Evolutionary conservation across 2,329 filamentous ascomycete genomes (phyloP).

Genomic region (Aspergillus pseudoterreus): DNA sequence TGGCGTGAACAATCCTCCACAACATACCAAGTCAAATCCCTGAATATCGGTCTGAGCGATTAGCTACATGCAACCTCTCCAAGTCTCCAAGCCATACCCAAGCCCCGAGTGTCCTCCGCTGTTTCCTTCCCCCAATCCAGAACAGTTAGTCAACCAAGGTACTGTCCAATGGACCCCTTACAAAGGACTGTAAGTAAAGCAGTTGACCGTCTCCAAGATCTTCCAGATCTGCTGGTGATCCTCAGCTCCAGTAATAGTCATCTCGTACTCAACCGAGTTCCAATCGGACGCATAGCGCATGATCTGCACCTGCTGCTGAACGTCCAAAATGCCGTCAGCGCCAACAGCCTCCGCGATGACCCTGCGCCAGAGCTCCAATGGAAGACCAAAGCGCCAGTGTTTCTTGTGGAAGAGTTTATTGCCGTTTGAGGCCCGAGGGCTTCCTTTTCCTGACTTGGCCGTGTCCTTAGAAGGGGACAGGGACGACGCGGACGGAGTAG

Average conservation of each 20-base stretch:
- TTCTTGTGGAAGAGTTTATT: conserved; percentile 8
- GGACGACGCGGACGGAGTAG: not conserved
- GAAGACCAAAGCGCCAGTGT: conserved; percentile 23
- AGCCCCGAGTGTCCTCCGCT: too few species aligned
- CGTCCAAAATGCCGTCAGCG: conserved; percentile 22
- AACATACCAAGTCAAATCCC: too few species aligned
- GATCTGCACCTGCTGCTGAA: conserved; percentile 26
- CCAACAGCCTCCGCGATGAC: conserved; percentile 28
- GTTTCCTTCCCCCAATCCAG: too few species aligned
- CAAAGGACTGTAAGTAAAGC: conserved; percentile 26
- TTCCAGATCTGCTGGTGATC: conserved; percentile 34
- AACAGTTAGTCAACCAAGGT: too few species aligned
- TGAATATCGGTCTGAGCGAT: too few species aligned
- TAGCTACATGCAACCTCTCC: too few species aligned
- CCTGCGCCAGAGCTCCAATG: conserved; percentile 24
- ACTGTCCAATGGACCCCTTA: not conserved
- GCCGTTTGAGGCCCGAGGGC: not conserved
- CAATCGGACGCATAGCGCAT: conserved; percentile 32
- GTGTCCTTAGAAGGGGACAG: not conserved
- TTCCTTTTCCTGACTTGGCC: conserved; percentile 5
- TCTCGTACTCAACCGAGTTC: conserved; percentile 25
- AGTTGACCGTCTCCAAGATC: conserved; percentile 29
- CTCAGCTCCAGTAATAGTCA: conserved; percentile 26
- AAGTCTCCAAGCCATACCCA: too few species aligned
- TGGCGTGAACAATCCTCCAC: too few species aligned